These are phyloP conservation scores for Volvox carteri DNA, from an alignment of 163 green algal species.

Conservation along the genomic window DNA sequence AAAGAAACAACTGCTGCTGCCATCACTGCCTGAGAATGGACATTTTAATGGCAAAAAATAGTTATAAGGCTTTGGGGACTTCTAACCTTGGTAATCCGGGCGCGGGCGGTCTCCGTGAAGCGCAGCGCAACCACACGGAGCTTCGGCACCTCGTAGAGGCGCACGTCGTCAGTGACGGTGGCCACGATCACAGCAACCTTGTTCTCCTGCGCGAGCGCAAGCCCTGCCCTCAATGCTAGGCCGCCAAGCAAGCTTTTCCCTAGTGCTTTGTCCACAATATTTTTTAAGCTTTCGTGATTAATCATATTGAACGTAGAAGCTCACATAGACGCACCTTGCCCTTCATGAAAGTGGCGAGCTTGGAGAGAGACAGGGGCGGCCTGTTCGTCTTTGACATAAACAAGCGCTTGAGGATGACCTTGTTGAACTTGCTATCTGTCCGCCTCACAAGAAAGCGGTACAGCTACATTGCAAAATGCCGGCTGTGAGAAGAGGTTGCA, in stretches of 20 bases:
- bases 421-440: constrained; percentile 98
- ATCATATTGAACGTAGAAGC: too few species aligned
- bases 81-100: constrained; percentile 96
- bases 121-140: constrained; percentile 93
- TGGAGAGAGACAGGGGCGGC: constrained; percentile 96
- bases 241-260: too few species aligned
- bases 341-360: constrained; percentile 94
- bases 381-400: constrained; percentile 98
- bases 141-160: constrained; percentile 96
- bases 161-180: constrained; percentile 97
- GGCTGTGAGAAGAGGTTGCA: neutral
- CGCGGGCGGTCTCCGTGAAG: constrained; percentile 97
- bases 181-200: constrained; percentile 97
- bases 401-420: constrained; percentile 96
- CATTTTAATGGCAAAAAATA: too few species aligned
- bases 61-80: neutral
- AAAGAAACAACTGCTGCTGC: neutral
- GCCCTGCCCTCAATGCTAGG: neutral
- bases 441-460: constrained; percentile 98
- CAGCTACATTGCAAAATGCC: constrained; percentile 82
- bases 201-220: constrained; percentile 79
- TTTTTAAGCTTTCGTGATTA: too few species aligned
- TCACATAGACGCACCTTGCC: constrained; percentile 85
- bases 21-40: neutral
- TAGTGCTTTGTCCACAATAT: too few species aligned